Base-by-base conservation (phyloP, 345 rosid genomes). In the Stellera chamaejasme region DNA sequence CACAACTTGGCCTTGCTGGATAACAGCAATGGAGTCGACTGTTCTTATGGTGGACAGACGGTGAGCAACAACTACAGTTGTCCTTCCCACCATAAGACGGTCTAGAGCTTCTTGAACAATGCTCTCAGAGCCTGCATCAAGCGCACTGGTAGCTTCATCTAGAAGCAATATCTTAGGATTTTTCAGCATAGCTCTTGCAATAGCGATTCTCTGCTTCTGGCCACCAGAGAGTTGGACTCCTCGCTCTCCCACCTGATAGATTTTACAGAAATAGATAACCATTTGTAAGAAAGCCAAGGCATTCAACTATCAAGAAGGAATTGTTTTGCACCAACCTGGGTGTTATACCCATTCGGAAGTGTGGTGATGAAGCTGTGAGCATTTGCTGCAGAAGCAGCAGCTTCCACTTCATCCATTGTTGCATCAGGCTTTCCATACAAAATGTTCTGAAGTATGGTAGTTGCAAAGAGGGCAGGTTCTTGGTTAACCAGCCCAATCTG, bases 121-220 rank as follows among this genome's bases (percentile, higher is more conserved):
- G 81, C 88, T 90, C 75, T 90, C 99, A 5, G 99, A 93, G 70
- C 99, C 69, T 23, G 97, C 96, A 69, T 93, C 99, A 23, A 93
- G 99, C 3, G 99, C 99, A 23, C 99, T 93, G 11, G 99, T 93
- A 60, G 99, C 99, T 77, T 93, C 99, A 66, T 93, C 99, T 3
- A 93, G 87, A 48, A 93, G 95, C 41, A 93, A 84, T 75, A 93
- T 82, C 79, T 83, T 93, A 0, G 99, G 99, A 54, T 93, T 74
- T 75, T 93, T 93, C 68, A 93, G 58, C 97, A 93, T 90, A 1
- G 99, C 99, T 64, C 99, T 80, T n/a, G 97, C 96, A 28, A 93
- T 93, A 28, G 99, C 99, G 1, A 93, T 93, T 67, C 99, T 83
- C 75, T 93, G 99, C 62, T 90, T 93, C 69, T 93, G 97, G 43